A percentile compares a stretch with the other conserved stretches of the same genome.
Evolutionary conservation across 805 yeast species (phyloP).

Genomic region (Wickerhamiella bombiphila): DNA sequence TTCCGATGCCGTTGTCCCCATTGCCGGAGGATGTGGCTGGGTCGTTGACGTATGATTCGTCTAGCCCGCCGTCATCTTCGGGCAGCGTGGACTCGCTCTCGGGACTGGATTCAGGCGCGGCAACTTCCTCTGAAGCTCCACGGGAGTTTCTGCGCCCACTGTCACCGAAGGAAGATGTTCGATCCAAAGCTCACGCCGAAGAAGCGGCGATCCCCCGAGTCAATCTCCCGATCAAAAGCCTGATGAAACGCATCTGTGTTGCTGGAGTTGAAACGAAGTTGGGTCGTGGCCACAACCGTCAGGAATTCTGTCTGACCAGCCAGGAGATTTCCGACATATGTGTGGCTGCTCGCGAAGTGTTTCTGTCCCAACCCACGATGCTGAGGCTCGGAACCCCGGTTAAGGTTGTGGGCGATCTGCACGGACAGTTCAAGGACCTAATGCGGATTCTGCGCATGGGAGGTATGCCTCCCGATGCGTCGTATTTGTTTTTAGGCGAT

Average conservation of each 20-base stretch:
- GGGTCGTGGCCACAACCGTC: constrained; percentile 1
- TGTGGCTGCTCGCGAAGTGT: constrained; percentile 69
- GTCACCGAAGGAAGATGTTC: too few relatives aligned
- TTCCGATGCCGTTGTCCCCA: neutral
- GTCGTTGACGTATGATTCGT: constrained; percentile 1
- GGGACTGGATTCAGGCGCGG: neutral
- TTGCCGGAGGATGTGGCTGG: neutral
- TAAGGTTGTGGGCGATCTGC: constrained; percentile 85
- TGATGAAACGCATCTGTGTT: constrained; percentile 18
- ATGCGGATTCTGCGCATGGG: constrained; percentile 84
- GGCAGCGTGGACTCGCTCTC: neutral
- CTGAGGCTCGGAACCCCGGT: constrained; percentile 77
- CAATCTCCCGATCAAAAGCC: constrained; percentile 13
- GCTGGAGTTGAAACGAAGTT: constrained; percentile 13
- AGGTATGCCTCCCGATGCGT: constrained; percentile 92
- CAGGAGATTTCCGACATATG: constrained; percentile 77
- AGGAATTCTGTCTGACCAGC: constrained; percentile 65
- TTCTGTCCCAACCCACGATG: constrained; percentile 77
- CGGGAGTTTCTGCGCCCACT: too few relatives aligned
- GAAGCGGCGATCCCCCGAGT: too few relatives aligned
- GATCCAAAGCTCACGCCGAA: too few relatives aligned
- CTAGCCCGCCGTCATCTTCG: neutral
- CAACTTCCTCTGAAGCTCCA: too few relatives aligned
- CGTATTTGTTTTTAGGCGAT: constrained; percentile 86
- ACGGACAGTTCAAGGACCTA: constrained; percentile 90